Evolutionary conservation across 192 early-diverging fungal species (phyloP), one percentile per base, ranked within the genome.

Genomic region (Umbelopsis isabellina): DNA sequence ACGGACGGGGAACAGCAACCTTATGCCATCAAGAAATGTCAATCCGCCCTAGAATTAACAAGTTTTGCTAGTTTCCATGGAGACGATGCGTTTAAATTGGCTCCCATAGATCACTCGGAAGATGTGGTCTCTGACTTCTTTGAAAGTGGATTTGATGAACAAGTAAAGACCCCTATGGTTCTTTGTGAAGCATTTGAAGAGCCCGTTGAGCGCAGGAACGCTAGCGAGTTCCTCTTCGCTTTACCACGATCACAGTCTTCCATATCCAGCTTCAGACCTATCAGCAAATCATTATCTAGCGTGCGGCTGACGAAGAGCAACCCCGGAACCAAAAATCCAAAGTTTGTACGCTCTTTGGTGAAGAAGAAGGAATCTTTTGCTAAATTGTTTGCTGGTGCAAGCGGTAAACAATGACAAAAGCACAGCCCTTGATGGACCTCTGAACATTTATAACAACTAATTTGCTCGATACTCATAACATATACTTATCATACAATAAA

Each of bases 301-400:
- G 23, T 49, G 20, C 35, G 30, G 15, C 25, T 35, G n/a, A 16
- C 49, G 8, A 68, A 50, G 18, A 35, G 23, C 30, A 50, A 52
- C n/a, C 18, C 30, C 20, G 37, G 37, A 41, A 13, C 67, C 23
- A 73, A 75, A 66, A 64, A 75, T 51, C 58, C 68, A 48, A 52
- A 75, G 18, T 70, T 75, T 70, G 69, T 70, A 44, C 58, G 69
- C 2, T 75, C 74, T 8, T 53, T 75, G 15, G 74, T 75, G 30
- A 70, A 65, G 30, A 75, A 75, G 66, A 75, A 75, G 45, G 74
- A 65, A 15, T 75, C 74, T 4, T 46, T 75, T 66, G 50, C 58
- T 23, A 74, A 74, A 37, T 47, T 74, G 20, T 74, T 74, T 67
- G 55, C 66, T 49, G 51, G 52, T 21, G 55, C 55, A 30, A 35